Evolutionary conservation across 2,329 filamentous ascomycete genomes (phyloP).

Genomic region (Arthrobotrys musiformis): DNA sequence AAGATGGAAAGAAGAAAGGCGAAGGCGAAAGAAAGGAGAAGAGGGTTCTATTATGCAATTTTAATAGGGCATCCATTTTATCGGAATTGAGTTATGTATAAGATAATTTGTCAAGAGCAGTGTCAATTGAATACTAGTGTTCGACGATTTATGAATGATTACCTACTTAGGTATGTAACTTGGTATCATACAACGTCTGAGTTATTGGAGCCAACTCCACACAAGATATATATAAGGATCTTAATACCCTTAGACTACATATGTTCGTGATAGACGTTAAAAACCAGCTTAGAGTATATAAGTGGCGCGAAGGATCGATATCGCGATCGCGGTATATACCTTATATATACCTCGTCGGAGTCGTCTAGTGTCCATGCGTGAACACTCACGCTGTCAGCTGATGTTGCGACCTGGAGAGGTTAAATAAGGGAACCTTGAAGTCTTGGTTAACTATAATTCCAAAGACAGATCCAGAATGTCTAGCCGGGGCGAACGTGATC

Average conservation of each 20-base stretch:
- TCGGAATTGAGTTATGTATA: background rate
- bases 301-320: too few relatives aligned
- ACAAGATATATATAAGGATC: too few relatives aligned
- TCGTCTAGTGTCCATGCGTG: background rate
- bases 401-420: background rate
- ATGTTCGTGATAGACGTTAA: too few relatives aligned
- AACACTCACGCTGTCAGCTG: background rate
- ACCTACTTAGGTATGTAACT: too few relatives aligned
- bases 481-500: background rate
- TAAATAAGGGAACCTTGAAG: background rate
- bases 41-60: background rate
- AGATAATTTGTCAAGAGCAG: background rate
- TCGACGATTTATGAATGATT: too few relatives aligned
- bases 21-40: too few relatives aligned
- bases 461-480: background rate
- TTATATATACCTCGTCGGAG: too few relatives aligned
- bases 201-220: too few relatives aligned
- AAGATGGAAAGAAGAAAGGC: background rate
- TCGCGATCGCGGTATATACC: background rate
- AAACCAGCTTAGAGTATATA: too few relatives aligned
- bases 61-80: background rate
- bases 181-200: too few relatives aligned
- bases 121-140: background rate
- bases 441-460: background rate
- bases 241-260: too few relatives aligned